phyloP scores from a whole-genome alignment of 441 rosid genomes.

The Adansonia grandidieri region DNA sequence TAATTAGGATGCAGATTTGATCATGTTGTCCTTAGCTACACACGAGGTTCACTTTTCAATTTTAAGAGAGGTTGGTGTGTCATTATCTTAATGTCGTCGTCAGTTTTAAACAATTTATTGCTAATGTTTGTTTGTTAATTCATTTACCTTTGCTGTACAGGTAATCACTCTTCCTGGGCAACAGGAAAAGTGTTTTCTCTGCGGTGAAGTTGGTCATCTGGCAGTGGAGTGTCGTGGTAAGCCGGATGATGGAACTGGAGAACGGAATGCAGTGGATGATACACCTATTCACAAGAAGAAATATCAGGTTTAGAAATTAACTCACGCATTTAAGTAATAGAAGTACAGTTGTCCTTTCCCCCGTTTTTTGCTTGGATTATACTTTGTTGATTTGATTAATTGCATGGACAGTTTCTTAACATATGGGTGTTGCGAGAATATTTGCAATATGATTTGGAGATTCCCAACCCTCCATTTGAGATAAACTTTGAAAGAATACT shows the following conservation, averaged over 20 bases:
- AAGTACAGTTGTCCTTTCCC: not conserved
- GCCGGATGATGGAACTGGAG: slow-evolving; percentile 45
- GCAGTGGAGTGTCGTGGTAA: slow-evolving; percentile 92
- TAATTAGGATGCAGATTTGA: slow-evolving; percentile 94
- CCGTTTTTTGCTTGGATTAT: slow-evolving; percentile 20
- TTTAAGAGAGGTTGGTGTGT: slow-evolving; percentile 78
- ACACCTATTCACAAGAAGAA: slow-evolving; percentile 90
- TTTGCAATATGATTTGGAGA: slow-evolving; percentile 82
- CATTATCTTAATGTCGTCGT: slow-evolving; percentile 13
- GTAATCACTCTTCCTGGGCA: slow-evolving; percentile 88
- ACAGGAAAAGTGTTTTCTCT: slow-evolving; percentile 86
- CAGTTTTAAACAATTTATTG: slow-evolving; percentile 25
- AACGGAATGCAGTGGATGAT: slow-evolving; percentile 58
- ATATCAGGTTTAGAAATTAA: slow-evolving; percentile 74
- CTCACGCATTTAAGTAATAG: slow-evolving; percentile 11
- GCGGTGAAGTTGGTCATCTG: slow-evolving; percentile 95
- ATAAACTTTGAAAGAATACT: slow-evolving; percentile 85
- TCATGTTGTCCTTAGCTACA: slow-evolving; percentile 92
- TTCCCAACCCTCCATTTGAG: slow-evolving; percentile 76
- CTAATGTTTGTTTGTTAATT: slow-evolving; percentile 16
- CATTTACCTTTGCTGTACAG: slow-evolving; percentile 42
- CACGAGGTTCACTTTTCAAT: slow-evolving; percentile 98
- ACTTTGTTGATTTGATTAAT: not conserved
- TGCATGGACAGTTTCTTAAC: slow-evolving; percentile 73
- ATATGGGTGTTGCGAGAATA: slow-evolving; percentile 95